Conservation (phyloP, 2,329 filamentous ascomycete species). For the Ophiognomonia clavigignenti-juglandacearum region DNA sequence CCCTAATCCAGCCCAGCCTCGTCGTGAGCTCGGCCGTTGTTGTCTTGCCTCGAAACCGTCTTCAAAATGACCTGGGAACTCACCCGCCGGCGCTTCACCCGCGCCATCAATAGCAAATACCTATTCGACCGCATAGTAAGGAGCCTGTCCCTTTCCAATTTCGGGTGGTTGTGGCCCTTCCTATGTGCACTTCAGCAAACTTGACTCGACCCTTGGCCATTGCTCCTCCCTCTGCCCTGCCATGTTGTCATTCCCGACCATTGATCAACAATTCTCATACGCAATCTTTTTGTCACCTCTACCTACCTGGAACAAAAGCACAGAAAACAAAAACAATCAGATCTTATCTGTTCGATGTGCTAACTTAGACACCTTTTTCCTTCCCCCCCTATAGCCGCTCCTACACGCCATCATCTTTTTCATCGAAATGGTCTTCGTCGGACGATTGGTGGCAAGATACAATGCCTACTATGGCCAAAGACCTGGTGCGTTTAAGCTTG, state of each 20-base stretch:
- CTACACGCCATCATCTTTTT: slow-evolving; percentile 81
- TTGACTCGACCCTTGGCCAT: slow-evolving; percentile 5
- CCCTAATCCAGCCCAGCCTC: background rate
- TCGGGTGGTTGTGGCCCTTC: background rate
- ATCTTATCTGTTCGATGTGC: background rate
- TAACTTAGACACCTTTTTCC: slow-evolving; percentile 18
- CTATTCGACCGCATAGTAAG: slow-evolving; percentile 70
- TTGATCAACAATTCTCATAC: no score
- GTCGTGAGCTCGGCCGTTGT: background rate
- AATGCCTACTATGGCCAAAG: slow-evolving; percentile 91
- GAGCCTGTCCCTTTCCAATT: slow-evolving; percentile 22
- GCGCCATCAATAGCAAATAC: slow-evolving; percentile 65
- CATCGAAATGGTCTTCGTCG: slow-evolving; percentile 82
- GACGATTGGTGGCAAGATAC: slow-evolving; percentile 78
- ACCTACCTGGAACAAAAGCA: no score
- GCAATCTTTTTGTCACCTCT: background rate
- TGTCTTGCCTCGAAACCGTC: background rate
- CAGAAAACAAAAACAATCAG: background rate
- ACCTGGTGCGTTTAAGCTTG: slow-evolving; percentile 57
- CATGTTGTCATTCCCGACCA: no score
- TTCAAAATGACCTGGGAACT: slow-evolving; percentile 55
- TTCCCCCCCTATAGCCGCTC: slow-evolving; percentile 60
- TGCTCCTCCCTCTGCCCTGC: background rate
- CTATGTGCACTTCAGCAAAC: slow-evolving; percentile 8
- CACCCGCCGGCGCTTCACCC: slow-evolving; percentile 54